Base-by-base conservation (phyloP, 2,329 filamentous ascomycete species). In the Fusarium sp. region DNA sequence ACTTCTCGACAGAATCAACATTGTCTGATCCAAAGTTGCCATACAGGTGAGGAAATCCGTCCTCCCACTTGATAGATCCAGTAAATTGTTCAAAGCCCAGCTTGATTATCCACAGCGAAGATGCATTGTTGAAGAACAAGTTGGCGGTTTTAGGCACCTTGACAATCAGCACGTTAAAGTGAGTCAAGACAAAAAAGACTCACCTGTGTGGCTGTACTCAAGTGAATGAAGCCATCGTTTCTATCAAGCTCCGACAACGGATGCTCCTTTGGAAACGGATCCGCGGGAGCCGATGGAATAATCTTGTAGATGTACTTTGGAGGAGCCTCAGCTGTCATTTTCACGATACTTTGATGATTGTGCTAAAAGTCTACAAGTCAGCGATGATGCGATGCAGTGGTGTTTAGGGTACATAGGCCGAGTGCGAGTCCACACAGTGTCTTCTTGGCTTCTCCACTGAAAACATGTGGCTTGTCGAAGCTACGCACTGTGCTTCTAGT, bases 141-240 rank as follows among this genome's bases (percentile, higher is more conserved):
- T 80, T 80, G 9, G 84, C 83, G 2, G 86, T 88, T 37, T 80
- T 79, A 24, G 86, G 85, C 31, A 87, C 79, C 86, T 88, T 14
- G 9, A 14, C 4, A 11, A 10, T 76, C 40, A 73, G 60, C 34
- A 20, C 7, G 4, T 1, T 18, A 4, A 14, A 35, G 35, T 22
- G 13, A 13, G 6, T 1, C 2, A 52, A 47, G 67, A 27, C 10
- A 20, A 40, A 42, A 52, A 60, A 34, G 11, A 50, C 40, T 75
- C 78, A 88, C 88, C 83, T 92, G 90, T 40, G 81, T 81, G 2
- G 87, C 84, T 0, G 87, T 89, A 77, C 89, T 91, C 18, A 92
- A 80, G 74, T 92, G 90, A 35, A 92, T 83, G 80, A 90, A 92
- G 58, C 89, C 89, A 77, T 92, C 90, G 38, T 87, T 85, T 72